phyloP scores from a whole-genome alignment of 805 yeast genomes.

The Scheffersomyces stipitis region DNA sequence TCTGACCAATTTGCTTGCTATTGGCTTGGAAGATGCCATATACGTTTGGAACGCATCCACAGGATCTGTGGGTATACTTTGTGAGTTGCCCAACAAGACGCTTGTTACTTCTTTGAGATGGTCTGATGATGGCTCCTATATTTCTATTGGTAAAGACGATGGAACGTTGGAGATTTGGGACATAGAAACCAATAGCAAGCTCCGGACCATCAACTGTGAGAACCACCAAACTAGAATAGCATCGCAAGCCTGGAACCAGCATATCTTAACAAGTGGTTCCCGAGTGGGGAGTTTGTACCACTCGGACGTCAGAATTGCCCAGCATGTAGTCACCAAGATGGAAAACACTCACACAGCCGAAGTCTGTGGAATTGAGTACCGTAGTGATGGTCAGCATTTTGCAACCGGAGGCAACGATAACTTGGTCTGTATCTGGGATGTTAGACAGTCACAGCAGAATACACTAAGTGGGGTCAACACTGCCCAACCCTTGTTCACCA shows the following conservation, averaged over 20 bases:
- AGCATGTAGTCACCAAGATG: slow-evolving; percentile 65
- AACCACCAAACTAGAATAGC: slow-evolving; percentile 70
- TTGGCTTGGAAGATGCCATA: slow-evolving; percentile 80
- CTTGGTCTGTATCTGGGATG: slow-evolving; percentile 90
- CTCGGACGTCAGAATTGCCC: slow-evolving; percentile 85
- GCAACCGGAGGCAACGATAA: slow-evolving; percentile 96
- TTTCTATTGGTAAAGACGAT: slow-evolving; percentile 79
- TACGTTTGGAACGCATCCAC: slow-evolving; percentile 91
- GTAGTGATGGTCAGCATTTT: slow-evolving; percentile 77
- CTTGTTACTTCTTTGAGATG: slow-evolving; percentile 74
- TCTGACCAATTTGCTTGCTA: slow-evolving; percentile 72
- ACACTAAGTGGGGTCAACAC: slow-evolving; percentile 5
- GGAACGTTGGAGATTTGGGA: slow-evolving; percentile 95
- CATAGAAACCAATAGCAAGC: slow-evolving; percentile 67
- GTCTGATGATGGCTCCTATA: slow-evolving; percentile 87
- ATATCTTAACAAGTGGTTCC: slow-evolving; percentile 82
- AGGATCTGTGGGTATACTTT: slow-evolving; percentile 71
- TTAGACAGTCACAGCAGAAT: slow-evolving; percentile 40
- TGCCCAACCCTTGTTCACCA: slow-evolving; percentile 63
- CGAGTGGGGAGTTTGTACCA: slow-evolving; percentile 80
- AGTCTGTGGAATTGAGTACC: slow-evolving; percentile 88
- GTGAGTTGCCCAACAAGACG: slow-evolving; percentile 50
- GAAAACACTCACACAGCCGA: slow-evolving; percentile 69
- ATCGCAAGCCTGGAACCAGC: slow-evolving; percentile 81
- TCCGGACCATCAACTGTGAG: slow-evolving; percentile 76